These are phyloP conservation scores for Sporothrix globosa DNA, from an alignment of 2,329 filamentous ascomycete species.

Conservation along the genomic window DNA sequence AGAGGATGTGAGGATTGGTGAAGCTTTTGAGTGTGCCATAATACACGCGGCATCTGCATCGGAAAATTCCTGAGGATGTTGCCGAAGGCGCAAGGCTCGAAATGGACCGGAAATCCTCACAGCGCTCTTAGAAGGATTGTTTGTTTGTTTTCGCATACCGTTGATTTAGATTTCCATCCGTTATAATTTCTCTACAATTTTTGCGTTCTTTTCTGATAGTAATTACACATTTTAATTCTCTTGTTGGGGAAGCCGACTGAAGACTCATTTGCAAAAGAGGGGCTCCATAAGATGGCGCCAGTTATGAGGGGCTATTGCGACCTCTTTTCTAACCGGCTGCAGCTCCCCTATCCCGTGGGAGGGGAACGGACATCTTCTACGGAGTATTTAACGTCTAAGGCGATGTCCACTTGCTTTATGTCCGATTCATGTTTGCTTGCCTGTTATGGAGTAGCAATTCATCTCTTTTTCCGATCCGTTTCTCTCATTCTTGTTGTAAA, in stretches of 20 bases:
- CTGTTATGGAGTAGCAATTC: neutral
- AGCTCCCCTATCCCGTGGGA: neutral
- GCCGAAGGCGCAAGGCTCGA: neutral
- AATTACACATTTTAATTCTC: too few relatives aligned
- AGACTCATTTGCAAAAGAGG: conserved; percentile 1
- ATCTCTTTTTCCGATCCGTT: too few relatives aligned
- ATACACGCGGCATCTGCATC: conserved; percentile 2
- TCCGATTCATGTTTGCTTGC: neutral
- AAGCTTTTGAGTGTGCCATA: too few relatives aligned
- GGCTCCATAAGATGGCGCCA: conserved; percentile 9
- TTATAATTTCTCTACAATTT: neutral
- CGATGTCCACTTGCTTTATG: neutral
- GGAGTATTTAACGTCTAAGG: neutral
- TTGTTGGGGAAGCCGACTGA: conserved; percentile 19
- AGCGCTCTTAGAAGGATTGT: neutral
- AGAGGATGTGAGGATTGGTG: neutral
- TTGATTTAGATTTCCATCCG: neutral
- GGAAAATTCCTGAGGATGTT: neutral
- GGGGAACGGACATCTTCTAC: neutral
- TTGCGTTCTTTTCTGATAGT: neutral
- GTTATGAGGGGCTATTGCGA: neutral
- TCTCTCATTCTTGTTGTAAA: too few relatives aligned
- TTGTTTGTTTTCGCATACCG: neutral
- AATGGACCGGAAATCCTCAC: neutral
- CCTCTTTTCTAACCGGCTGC: neutral